Percentiles rank a stretch among this genome's conserved stretches.
These are phyloP conservation scores for Cyamopsis tetragonoloba DNA, from an alignment of 306 rosid genomes.

Conservation along the genomic window DNA sequence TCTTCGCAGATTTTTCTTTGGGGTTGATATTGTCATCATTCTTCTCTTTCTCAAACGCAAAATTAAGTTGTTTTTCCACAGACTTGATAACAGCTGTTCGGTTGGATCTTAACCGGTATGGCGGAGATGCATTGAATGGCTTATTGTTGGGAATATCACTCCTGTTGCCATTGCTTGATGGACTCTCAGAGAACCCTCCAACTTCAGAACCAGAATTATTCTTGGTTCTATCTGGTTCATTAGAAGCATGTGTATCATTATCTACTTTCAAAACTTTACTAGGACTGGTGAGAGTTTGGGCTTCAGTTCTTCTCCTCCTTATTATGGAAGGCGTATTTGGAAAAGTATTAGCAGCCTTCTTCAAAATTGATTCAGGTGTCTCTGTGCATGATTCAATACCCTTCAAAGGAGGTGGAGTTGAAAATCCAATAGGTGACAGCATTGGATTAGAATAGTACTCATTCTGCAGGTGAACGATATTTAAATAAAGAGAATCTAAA, in stretches of 20 bases:
- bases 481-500: slow-evolving; percentile 48
- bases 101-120: slow-evolving; percentile 79
- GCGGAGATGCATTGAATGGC: slow-evolving; percentile 90
- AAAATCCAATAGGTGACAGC: slow-evolving; percentile 57
- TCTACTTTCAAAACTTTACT: slow-evolving; percentile 35
- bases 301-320: slow-evolving; percentile 62
- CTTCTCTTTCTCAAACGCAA: slow-evolving; percentile 67
- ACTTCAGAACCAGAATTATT: slow-evolving; percentile 40
- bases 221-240: slow-evolving; percentile 34
- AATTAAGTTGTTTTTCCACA: slow-evolving; percentile 89
- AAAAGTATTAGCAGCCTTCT: slow-evolving; percentile 78
- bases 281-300: slow-evolving; percentile 35
- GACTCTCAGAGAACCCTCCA: slow-evolving; percentile 45
- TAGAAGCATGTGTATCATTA: slow-evolving; percentile 37
- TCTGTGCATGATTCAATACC: slow-evolving; percentile 38
- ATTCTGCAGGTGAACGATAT: slow-evolving; percentile 40
- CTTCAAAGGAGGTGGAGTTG: slow-evolving; percentile 83
- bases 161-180: slow-evolving; percentile 38
- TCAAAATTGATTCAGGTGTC: slow-evolving; percentile 89
- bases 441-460: slow-evolving; percentile 46
- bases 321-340: slow-evolving; percentile 92
- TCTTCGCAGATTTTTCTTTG: slow-evolving; percentile 40
- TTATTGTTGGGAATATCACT: slow-evolving; percentile 41
- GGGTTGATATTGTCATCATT: slow-evolving; percentile 37
- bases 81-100: slow-evolving; percentile 75